A percentile compares a stretch with the other conserved stretches of the same genome.
Conservation (phyloP, 306 rosid species). For the Dryas drummondii region DNA sequence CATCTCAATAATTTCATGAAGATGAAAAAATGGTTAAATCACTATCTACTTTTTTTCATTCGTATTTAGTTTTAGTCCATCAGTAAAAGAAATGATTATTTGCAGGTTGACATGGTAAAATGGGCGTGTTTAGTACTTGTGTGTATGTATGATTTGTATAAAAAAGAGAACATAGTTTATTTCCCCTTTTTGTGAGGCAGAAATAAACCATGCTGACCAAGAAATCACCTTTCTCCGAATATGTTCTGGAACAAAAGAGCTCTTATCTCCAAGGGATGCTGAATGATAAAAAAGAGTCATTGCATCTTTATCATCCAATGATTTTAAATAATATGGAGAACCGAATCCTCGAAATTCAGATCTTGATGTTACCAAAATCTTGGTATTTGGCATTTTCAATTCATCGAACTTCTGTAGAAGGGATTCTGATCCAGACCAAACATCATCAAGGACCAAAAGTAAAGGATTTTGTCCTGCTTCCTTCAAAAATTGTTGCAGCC, state of each 20-base stretch:
- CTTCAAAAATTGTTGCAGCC: constrained; percentile 35
- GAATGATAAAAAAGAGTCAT: constrained; percentile 35
- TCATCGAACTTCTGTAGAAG: constrained; percentile 42
- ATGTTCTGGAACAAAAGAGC: constrained; percentile 24
- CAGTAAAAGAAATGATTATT: background rate
- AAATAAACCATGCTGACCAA: constrained; percentile 8
- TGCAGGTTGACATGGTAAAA: background rate
- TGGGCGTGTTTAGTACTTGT: background rate
- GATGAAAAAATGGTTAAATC: background rate
- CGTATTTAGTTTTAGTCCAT: background rate
- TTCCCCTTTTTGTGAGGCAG: too few relatives aligned
- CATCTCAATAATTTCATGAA: background rate
- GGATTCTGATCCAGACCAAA: constrained; percentile 40
- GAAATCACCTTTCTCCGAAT: constrained; percentile 44
- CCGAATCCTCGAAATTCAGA: constrained; percentile 35
- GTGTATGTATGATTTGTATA: background rate
- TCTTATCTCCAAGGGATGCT: constrained; percentile 32
- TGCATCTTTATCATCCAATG: constrained; percentile 44
- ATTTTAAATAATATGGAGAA: constrained; percentile 21
- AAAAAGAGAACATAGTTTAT: background rate
- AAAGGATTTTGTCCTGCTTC: constrained; percentile 28
- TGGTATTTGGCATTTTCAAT: constrained; percentile 38
- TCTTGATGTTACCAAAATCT: constrained; percentile 64
- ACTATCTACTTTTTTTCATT: background rate
- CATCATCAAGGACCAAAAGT: constrained; percentile 58